Conservation (phyloP, 2,329 filamentous ascomycete genomes). For the Penicillium janthinellum region DNA sequence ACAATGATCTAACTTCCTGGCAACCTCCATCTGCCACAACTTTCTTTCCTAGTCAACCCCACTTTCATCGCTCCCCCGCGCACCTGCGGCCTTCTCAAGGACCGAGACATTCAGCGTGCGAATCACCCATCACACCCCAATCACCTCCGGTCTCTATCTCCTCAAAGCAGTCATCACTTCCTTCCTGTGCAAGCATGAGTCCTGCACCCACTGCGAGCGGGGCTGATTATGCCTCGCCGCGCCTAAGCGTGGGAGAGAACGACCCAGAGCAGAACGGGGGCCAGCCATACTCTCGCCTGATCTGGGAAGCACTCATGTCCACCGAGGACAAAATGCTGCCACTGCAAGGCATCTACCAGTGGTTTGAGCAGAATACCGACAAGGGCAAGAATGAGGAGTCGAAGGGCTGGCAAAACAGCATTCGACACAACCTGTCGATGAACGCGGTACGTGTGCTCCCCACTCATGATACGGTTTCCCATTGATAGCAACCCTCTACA, state of each 20-base stretch:
- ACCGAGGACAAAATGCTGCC: constrained; percentile 69
- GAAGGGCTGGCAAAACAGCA: constrained; percentile 92
- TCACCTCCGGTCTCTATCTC: constrained; percentile 28
- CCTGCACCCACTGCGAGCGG: constrained; percentile 7
- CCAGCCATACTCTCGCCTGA: constrained; percentile 78
- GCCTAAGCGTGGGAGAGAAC: constrained; percentile 18
- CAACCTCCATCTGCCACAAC: constrained; percentile 6
- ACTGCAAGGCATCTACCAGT: constrained; percentile 84
- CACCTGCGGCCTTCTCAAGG: constrained; percentile 10
- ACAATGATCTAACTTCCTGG: constrained; percentile 17
- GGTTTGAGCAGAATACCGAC: constrained; percentile 80
- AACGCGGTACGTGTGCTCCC: constrained; percentile 68
- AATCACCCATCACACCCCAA: constrained; percentile 23
- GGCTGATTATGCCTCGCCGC: constrained; percentile 28
- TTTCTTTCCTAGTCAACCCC: constrained; percentile 6
- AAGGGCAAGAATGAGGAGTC: constrained; percentile 64
- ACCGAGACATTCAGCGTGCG: constrained; percentile 7
- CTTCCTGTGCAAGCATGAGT: constrained; percentile 13
- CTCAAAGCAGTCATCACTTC: constrained; percentile 23
- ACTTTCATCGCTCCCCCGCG: constrained; percentile 10
- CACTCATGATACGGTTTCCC: not conserved
- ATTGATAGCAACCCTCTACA: not conserved
- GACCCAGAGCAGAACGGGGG: constrained; percentile 45
- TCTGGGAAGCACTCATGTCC: constrained; percentile 73
- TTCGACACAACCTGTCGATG: constrained; percentile 95